A percentile compares a stretch with the other conserved stretches of the same genome.
These are phyloP conservation scores for Erigeron canadensis DNA, from an alignment of 129 eudicot species.

Conservation along the genomic window DNA sequence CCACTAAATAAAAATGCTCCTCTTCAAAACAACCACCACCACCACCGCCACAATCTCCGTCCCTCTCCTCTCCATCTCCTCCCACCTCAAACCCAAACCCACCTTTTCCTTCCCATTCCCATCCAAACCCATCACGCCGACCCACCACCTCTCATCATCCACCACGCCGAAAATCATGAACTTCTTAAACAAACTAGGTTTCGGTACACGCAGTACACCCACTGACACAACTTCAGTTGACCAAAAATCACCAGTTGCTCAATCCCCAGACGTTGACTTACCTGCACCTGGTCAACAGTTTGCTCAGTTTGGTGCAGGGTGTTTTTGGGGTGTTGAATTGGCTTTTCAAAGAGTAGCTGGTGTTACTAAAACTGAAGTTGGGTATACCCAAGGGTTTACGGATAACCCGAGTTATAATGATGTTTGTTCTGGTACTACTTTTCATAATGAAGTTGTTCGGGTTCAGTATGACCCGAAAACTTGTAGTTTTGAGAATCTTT, in stretches of 20 bases:
- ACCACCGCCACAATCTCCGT: constrained; percentile 27
- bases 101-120: constrained; percentile 18
- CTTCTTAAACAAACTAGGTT: constrained; percentile 57
- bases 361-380: constrained; percentile 79
- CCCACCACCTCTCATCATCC: constrained; percentile 30
- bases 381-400: constrained; percentile 61
- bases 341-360: constrained; percentile 88
- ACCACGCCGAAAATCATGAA: constrained; percentile 53
- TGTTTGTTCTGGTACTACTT: constrained; percentile 67
- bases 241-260: constrained; percentile 54
- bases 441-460: constrained; percentile 80
- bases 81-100: constrained; percentile 26
- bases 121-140: constrained; percentile 18
- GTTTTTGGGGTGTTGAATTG: constrained; percentile 88
- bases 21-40: constrained; percentile 43
- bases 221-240: constrained; percentile 36
- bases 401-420: constrained; percentile 78
- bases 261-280: constrained; percentile 67
- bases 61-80: constrained; percentile 40
- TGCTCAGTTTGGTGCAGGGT: constrained; percentile 88
- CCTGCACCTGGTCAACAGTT: constrained; percentile 77
- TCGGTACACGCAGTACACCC: constrained; percentile 54
- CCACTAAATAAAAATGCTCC: constrained; percentile 38
- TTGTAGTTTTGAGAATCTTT: constrained; percentile 53
- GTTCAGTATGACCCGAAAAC: constrained; percentile 76